Base-by-base conservation (phyloP, 305 asterid genomes). In the Stenogyne calaminthoides region DNA sequence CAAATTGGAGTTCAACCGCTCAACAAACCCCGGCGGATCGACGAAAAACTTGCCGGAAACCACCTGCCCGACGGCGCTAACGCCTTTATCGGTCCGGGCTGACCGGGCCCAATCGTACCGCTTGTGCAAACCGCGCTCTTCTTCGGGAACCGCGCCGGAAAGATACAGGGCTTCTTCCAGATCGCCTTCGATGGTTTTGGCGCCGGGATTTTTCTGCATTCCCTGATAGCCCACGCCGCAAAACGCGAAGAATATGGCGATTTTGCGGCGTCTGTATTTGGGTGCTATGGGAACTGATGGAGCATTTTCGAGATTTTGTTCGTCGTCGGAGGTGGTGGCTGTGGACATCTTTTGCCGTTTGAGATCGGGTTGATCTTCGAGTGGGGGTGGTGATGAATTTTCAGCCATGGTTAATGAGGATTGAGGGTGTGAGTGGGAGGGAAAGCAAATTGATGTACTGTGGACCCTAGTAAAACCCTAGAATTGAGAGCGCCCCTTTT, bases 171-270 rank as follows among this genome's bases (percentile, higher is more conserved):
- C 97, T 73, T 94, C 97, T 84, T 94, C 98, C 34, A 94, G 84
- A 70, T 94, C 98, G 18, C 96, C 98, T 82, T 94, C 98, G 70
- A 91, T 94, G 72, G 98, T 94, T 78, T 91, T 94, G 39, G 97
- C 99, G 32, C 99, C 97, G 9, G 99, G 99, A 34, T 94, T 94
- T 69, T 94, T 94, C 73, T 94, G 97, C 97, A 94, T 91, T 2
- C 99, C 97, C 69, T 91, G 97, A 81, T 94, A 94, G 8, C 97
- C 97, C 6, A 91, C 97, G 71, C 97, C 99, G 80, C 97, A 91
- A 69, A 87, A 91, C 6, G 97, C 97, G 73, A 94, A 88, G 79
- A 91, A 91, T 1, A 94, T 87, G 12, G 99, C 97, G 74, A 94
- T 61, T 79, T 91, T 91, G 34, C 99, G 93, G 77, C 96, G 97